Percentiles rank a stretch among this genome's conserved stretches.
phyloP scores from a whole-genome alignment of 768 basidiomycete species.

The Auricularia sp. region DNA sequence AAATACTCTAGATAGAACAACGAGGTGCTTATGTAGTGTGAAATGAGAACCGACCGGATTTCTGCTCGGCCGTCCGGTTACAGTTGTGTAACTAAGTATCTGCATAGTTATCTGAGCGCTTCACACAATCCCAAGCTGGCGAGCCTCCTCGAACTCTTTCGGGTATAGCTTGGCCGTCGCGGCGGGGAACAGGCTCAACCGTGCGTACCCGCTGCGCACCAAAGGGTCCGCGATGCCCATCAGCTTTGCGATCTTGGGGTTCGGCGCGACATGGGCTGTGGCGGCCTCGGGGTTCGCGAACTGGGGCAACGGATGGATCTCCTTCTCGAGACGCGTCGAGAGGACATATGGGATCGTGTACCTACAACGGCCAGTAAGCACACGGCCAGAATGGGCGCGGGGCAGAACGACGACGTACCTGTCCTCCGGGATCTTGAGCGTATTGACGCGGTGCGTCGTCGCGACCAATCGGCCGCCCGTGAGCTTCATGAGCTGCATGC shows the following conservation, averaged over 20 bases:
- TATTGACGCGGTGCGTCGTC: constrained; percentile 24
- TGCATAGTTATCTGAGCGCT: too few species aligned
- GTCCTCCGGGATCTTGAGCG: constrained; percentile 21
- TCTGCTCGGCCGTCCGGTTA: too few species aligned
- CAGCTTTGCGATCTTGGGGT: constrained; percentile 17
- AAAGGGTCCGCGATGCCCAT: constrained; percentile 19
- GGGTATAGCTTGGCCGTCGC: constrained; percentile 19
- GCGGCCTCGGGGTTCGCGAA: constrained; percentile 15
- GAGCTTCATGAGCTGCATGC: constrained; percentile 23
- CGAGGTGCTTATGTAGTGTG: too few species aligned
- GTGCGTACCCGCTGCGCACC: constrained; percentile 20
- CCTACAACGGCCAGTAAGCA: constrained; percentile 6
- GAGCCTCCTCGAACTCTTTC: constrained; percentile 6
- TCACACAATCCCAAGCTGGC: not conserved
- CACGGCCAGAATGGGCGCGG: too few species aligned
- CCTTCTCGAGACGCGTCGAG: constrained; percentile 21
- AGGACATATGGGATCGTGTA: constrained; percentile 23
- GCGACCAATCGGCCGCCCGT: constrained; percentile 23
- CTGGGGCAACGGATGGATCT: constrained; percentile 18
- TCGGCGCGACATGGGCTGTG: constrained; percentile 19
- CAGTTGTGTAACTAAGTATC: too few species aligned
- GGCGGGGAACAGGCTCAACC: constrained; percentile 20
- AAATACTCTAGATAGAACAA: too few species aligned
- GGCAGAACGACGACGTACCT: too few species aligned
- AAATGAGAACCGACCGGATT: too few species aligned